A percentile compares a stretch with the other conserved stretches of the same genome.
These are phyloP conservation scores for Spergularia marina DNA, from an alignment of 148 eudicot genomes.

Conservation along the genomic window DNA sequence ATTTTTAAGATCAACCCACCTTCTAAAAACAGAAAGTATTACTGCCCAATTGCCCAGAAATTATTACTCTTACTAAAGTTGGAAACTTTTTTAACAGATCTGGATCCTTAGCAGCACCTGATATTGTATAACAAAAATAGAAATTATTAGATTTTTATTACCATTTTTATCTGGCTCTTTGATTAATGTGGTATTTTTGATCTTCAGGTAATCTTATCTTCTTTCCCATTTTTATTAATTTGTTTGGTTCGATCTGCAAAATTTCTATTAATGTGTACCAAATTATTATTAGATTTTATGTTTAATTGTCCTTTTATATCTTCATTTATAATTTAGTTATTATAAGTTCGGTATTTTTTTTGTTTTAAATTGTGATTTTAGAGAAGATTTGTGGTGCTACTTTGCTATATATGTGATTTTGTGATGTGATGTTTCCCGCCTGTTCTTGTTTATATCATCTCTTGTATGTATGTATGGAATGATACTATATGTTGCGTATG, in stretches of 20 bases:
- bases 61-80: neutral
- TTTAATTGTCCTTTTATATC: neutral
- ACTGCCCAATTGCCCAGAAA: neutral
- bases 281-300: neutral
- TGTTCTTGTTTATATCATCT: neutral
- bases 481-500: neutral
- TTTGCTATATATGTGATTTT: neutral
- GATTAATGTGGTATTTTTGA: conserved; percentile 12
- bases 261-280: too few relatives aligned
- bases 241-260: conserved; percentile 5
- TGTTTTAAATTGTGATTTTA: neutral
- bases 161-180: neutral
- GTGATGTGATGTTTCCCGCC: neutral
- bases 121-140: neutral
- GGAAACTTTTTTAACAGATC: conserved; percentile 11
- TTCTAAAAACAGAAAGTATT: neutral
- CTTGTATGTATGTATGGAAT: neutral
- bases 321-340: neutral
- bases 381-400: neutral
- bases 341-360: neutral
- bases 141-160: neutral
- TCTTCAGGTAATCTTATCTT: conserved; percentile 11
- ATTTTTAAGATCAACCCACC: neutral
- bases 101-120: neutral
- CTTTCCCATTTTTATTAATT: neutral